These are phyloP conservation scores for Globisporangium abappressorium DNA, from an alignment of 352 stramenopile genomes.

Conservation along the genomic window DNA sequence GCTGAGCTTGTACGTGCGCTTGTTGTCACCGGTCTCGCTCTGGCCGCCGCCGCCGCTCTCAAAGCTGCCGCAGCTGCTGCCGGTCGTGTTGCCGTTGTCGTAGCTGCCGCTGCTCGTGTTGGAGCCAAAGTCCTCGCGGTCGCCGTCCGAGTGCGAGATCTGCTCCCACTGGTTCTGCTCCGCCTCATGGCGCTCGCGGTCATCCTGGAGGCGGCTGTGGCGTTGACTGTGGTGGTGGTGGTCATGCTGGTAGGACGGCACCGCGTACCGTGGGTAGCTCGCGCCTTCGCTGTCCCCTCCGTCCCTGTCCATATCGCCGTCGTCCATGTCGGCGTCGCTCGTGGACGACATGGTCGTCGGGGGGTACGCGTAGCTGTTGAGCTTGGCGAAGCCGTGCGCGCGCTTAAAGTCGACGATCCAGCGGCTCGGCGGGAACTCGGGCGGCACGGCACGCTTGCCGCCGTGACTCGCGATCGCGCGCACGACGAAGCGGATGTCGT, in stretches of 20 bases:
- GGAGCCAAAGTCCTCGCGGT: constrained; percentile 19
- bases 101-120: constrained; percentile 18
- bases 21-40: constrained; percentile 14
- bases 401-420: constrained; percentile 56
- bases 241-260: constrained; percentile 14
- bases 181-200: background rate
- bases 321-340: constrained; percentile 22
- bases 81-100: constrained; percentile 20
- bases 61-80: constrained; percentile 22
- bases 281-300: constrained; percentile 27
- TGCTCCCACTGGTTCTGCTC: constrained; percentile 7
- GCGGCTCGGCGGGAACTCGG: constrained; percentile 43
- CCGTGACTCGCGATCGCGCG: constrained; percentile 40
- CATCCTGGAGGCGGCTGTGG: constrained; percentile 10
- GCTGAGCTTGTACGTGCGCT: constrained; percentile 46
- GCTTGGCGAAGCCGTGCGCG: constrained; percentile 36
- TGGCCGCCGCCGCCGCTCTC: constrained; percentile 15
- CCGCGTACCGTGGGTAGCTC: constrained; percentile 25
- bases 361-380: constrained; percentile 29
- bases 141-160: constrained; percentile 19
- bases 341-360: constrained; percentile 5
- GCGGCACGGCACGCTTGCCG: constrained; percentile 27
- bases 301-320: constrained; percentile 23
- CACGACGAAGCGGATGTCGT: constrained; percentile 47
- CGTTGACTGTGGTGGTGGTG: constrained; percentile 17